Evolutionary conservation across 768 basidiomycete species (phyloP).

Genomic region (Lenzites betulinus): DNA sequence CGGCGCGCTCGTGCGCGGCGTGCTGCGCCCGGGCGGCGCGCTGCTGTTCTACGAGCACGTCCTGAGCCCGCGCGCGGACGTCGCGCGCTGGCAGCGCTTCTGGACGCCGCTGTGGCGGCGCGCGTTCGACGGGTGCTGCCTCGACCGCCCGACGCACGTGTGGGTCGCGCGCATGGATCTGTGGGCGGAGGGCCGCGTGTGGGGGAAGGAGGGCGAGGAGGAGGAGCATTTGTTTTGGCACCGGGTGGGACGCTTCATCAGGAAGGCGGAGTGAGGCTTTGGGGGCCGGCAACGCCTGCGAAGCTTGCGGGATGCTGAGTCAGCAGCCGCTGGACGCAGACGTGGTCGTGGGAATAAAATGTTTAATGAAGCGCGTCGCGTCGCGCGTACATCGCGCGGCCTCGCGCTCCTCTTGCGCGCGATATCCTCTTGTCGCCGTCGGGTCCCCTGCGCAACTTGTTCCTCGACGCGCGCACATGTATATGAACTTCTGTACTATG

Average conservation of each 20-base stretch:
- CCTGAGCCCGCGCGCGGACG: constrained; percentile 48
- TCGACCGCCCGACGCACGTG: constrained; percentile 57
- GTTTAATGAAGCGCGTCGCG: too few species aligned
- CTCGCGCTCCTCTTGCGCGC: too few species aligned
- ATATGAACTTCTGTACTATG: too few species aligned
- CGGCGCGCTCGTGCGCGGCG: constrained; percentile 45
- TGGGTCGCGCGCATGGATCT: constrained; percentile 47
- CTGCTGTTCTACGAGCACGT: constrained; percentile 76
- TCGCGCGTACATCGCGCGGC: too few species aligned
- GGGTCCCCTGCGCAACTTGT: too few species aligned
- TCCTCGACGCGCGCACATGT: too few species aligned
- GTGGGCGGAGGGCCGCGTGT: constrained; percentile 51
- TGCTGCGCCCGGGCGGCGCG: constrained; percentile 65
- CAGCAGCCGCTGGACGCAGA: too few species aligned
- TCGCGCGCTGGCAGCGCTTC: constrained; percentile 71
- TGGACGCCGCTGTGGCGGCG: constrained; percentile 72
- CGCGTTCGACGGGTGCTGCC: constrained; percentile 61
- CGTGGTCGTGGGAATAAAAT: too few species aligned
- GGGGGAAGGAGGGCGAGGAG: constrained; percentile 52
- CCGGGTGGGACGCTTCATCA: constrained; percentile 57
- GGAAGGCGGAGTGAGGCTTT: constrained; percentile 31
- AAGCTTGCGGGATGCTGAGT: too few species aligned
- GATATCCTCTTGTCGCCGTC: too few species aligned
- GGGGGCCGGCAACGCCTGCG: too few species aligned
- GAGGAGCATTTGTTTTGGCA: constrained; percentile 66